Evolutionary conservation across 2,329 filamentous ascomycete genomes (phyloP).

Genomic region (Pyrenochaeta sp.): DNA sequence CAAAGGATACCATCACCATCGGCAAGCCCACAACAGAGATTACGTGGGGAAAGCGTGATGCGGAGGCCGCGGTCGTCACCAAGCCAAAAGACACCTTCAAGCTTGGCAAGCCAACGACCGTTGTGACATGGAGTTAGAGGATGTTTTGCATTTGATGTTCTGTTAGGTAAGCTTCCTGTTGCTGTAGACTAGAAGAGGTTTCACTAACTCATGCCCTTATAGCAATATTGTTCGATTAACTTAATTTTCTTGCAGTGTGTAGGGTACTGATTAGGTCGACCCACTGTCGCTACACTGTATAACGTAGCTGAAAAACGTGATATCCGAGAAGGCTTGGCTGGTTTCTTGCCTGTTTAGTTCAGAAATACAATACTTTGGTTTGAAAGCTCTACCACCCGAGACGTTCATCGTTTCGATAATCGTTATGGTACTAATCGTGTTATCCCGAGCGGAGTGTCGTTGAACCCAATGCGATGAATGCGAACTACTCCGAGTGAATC

Average conservation of each 20-base stretch:
- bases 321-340: constrained; percentile 6
- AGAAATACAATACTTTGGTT: background rate
- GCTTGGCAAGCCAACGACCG: constrained; percentile 22
- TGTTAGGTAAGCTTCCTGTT: background rate
- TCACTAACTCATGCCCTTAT: background rate
- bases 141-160: background rate
- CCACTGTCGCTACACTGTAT: constrained; percentile 7
- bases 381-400: no score
- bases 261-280: constrained; percentile 3
- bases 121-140: constrained; percentile 24
- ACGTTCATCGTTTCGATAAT: no score
- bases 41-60: constrained; percentile 12
- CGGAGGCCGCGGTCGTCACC: background rate
- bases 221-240: background rate
- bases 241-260: constrained; percentile 2
- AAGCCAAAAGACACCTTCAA: constrained; percentile 12
- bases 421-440: no score
- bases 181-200: background rate
- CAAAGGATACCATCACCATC: constrained; percentile 10
- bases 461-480: background rate
- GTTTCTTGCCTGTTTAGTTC: constrained; percentile 8
- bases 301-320: constrained; percentile 3
- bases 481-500: background rate
- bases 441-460: background rate
- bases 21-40: constrained; percentile 8